Conservation (phyloP, 2,329 filamentous ascomycete species). For the Epichloe uncinata region DNA sequence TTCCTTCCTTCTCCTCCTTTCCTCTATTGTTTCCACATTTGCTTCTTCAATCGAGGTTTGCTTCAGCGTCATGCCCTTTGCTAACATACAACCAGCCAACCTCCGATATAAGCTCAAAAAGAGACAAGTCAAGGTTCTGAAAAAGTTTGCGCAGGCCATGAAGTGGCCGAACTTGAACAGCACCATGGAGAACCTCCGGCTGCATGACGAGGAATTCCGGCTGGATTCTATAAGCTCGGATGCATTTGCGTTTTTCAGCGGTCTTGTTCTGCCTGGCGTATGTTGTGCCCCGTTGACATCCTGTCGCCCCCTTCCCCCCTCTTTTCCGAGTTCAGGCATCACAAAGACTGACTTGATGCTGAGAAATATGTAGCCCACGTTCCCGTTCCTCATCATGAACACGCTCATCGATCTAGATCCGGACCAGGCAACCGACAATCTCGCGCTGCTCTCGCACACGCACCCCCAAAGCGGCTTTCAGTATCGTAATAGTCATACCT, state of each 20-base stretch:
- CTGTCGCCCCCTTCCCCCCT: not conserved
- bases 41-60: not conserved
- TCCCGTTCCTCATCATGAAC: conserved; percentile 69
- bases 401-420: conserved; percentile 62
- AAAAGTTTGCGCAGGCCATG: conserved; percentile 55
- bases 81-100: conserved; percentile 27
- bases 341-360: conserved; percentile 3
- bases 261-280: conserved; percentile 56
- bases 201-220: conserved; percentile 43
- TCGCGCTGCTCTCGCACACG: conserved; percentile 55
- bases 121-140: conserved; percentile 54
- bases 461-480: conserved; percentile 61
- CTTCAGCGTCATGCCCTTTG: not conserved
- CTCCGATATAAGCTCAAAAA: conserved; percentile 53
- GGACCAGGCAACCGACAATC: conserved; percentile 49
- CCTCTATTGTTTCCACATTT: not conserved
- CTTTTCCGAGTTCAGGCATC: not conserved
- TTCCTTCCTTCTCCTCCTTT: not conserved
- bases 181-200: conserved; percentile 48
- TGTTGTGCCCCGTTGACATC: conserved; percentile 17
- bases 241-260: conserved; percentile 65
- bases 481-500: conserved; percentile 60
- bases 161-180: conserved; percentile 64
- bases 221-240: conserved; percentile 53
- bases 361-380: conserved; percentile 30